Percentiles rank a stretch among this genome's conserved stretches.
Conservation (phyloP, 352 stramenopile species). For the Globisporangium rhizosaccharum region DNA sequence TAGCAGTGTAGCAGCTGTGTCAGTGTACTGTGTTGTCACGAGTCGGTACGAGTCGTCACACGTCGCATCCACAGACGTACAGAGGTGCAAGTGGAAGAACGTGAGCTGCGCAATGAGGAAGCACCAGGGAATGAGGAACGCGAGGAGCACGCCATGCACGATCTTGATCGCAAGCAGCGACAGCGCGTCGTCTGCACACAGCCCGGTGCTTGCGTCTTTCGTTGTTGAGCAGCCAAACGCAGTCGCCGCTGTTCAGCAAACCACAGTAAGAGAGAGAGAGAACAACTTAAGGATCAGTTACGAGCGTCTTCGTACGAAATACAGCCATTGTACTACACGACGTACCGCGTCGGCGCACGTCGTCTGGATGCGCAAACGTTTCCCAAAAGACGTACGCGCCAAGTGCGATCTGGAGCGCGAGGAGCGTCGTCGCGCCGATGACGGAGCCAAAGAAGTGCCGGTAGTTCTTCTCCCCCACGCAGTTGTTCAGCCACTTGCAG, state of each 20-base stretch:
- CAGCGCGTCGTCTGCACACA: slow-evolving; percentile 54
- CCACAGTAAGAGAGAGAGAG: not conserved
- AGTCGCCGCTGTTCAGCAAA: slow-evolving; percentile 28
- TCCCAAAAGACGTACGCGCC: slow-evolving; percentile 54
- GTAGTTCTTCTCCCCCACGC: slow-evolving; percentile 89
- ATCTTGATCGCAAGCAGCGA: slow-evolving; percentile 52
- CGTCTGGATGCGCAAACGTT: slow-evolving; percentile 11
- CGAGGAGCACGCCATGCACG: slow-evolving; percentile 60
- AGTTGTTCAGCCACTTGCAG: slow-evolving; percentile 97
- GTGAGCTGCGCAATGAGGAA: slow-evolving; percentile 77
- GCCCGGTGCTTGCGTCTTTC: slow-evolving; percentile 34
- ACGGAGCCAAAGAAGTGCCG: slow-evolving; percentile 74
- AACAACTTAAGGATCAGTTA: not conserved
- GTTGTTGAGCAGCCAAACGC: slow-evolving; percentile 53
- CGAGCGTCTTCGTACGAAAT: not conserved
- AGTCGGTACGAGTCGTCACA: not conserved
- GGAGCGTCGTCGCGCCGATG: slow-evolving; percentile 50
- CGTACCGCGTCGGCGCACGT: slow-evolving; percentile 36
- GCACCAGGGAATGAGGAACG: slow-evolving; percentile 63
- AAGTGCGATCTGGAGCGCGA: slow-evolving; percentile 65
- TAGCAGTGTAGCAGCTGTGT: not conserved
- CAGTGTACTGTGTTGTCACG: not conserved
- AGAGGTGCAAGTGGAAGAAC: slow-evolving; percentile 82
- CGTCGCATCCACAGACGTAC: slow-evolving; percentile 28
- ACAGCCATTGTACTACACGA: not conserved